Conservation (phyloP, 805 yeast species). For the Teunomyces cretensis region DNA sequence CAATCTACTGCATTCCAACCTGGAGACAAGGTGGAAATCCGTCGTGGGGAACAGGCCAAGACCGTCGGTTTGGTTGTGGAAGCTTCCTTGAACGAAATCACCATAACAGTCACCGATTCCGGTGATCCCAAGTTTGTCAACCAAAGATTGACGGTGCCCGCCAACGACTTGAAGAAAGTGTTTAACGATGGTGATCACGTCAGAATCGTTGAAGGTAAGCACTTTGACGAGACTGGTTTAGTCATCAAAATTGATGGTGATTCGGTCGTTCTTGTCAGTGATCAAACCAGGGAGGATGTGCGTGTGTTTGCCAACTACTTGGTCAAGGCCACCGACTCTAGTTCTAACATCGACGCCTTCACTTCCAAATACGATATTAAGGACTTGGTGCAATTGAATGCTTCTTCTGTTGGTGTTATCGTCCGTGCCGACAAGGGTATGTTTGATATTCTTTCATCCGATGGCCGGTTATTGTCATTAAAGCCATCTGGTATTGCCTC, state of each 20-base stretch:
- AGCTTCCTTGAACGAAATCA: slow-evolving; percentile 56
- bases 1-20: slow-evolving; percentile 65
- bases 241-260: slow-evolving; percentile 81
- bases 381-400: slow-evolving; percentile 85
- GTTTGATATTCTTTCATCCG: slow-evolving; percentile 75
- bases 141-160: slow-evolving; percentile 77
- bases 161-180: slow-evolving; percentile 76
- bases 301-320: slow-evolving; percentile 91
- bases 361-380: slow-evolving; percentile 82
- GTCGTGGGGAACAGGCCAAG: slow-evolving; percentile 91
- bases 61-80: slow-evolving; percentile 77
- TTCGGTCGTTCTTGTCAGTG: slow-evolving; percentile 85
- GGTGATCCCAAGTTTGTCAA: slow-evolving; percentile 57
- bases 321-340: slow-evolving; percentile 87
- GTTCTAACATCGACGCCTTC: slow-evolving; percentile 52
- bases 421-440: slow-evolving; percentile 87
- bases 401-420: slow-evolving; percentile 84
- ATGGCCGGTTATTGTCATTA: slow-evolving; percentile 70
- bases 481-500: slow-evolving; percentile 82
- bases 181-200: slow-evolving; percentile 94
- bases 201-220: slow-evolving; percentile 87
- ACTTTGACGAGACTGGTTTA: slow-evolving; percentile 90
- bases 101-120: slow-evolving; percentile 49
- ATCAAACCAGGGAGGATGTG: slow-evolving; percentile 83
- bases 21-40: slow-evolving; percentile 90